phyloP scores from a whole-genome alignment of 345 rosid species.

The Pistacia atlantica region DNA sequence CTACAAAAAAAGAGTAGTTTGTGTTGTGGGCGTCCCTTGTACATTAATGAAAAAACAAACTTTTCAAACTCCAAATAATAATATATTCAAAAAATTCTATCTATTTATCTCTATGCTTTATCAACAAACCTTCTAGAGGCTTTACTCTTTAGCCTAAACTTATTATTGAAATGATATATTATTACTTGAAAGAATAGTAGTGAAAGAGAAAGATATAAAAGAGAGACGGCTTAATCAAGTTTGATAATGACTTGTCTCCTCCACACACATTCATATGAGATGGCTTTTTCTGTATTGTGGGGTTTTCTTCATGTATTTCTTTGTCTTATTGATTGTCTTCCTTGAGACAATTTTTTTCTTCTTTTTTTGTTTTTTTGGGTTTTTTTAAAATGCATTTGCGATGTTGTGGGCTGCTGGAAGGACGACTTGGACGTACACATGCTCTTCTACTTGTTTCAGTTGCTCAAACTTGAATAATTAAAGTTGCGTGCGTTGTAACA shows the following conservation, averaged over 20 bases:
- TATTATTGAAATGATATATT: too few species aligned
- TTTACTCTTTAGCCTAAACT: too few species aligned
- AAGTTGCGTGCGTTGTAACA: too few species aligned
- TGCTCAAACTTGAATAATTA: too few species aligned
- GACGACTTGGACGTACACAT: too few species aligned
- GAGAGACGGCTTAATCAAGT: constrained; percentile 10
- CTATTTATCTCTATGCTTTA: not conserved
- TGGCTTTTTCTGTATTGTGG: too few species aligned
- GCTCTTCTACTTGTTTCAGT: too few species aligned
- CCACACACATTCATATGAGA: not conserved
- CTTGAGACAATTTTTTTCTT: not conserved
- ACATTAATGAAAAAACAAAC: not conserved
- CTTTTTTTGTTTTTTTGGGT: not conserved
- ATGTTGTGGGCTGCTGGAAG: too few species aligned
- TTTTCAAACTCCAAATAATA: constrained; percentile 4
- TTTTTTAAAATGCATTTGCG: too few species aligned
- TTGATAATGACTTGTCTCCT: constrained; percentile 23
- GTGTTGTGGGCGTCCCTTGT: constrained; percentile 10
- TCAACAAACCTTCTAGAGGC: constrained; percentile 3
- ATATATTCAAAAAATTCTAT: not conserved
- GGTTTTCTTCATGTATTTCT: too few species aligned
- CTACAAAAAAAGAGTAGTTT: not conserved
- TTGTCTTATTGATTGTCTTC: too few species aligned
- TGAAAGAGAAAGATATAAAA: not conserved
- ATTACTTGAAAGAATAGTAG: too few species aligned